Evolutionary conservation across 2,329 filamentous ascomycete genomes (phyloP).

Genomic region (Sarocladium strictum): DNA sequence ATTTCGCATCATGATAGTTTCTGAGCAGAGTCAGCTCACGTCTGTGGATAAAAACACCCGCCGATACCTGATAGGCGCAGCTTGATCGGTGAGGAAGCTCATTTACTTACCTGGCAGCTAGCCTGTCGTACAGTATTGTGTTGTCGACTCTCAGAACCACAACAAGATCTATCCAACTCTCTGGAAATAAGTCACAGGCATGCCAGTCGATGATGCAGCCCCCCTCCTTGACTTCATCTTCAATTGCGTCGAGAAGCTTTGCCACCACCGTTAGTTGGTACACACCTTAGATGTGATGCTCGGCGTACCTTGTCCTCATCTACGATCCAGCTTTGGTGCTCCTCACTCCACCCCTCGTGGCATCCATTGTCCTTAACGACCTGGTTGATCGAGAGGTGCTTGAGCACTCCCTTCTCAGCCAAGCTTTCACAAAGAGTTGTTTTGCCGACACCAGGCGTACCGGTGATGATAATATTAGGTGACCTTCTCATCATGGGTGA

Average conservation of each 20-base stretch:
- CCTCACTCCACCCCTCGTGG: conserved; percentile 82
- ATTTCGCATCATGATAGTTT: conserved; percentile 77
- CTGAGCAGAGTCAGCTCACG: conserved; percentile 31
- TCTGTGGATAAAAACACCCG: no score
- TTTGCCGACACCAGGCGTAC: conserved; percentile 93
- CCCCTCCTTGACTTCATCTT: conserved; percentile 70
- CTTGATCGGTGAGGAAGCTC: no score
- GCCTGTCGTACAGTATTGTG: conserved; percentile 73
- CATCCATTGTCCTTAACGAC: conserved; percentile 84
- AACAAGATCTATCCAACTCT: conserved; percentile 90
- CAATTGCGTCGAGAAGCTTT: conserved; percentile 80
- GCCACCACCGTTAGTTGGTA: conserved; percentile 12
- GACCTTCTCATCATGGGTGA: conserved; percentile 34
- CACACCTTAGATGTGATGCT: not conserved
- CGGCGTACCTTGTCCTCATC: conserved; percentile 83
- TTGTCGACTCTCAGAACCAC: conserved; percentile 84
- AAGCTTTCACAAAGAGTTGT: conserved; percentile 85
- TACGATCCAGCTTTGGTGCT: conserved; percentile 83
- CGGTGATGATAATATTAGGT: conserved; percentile 92
- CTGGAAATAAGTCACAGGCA: conserved; percentile 90
- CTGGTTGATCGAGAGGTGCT: conserved; percentile 83
- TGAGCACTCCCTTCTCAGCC: conserved; percentile 68
- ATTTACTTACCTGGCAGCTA: conserved; percentile 59
- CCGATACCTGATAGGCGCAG: no score
- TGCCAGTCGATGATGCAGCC: conserved; percentile 97